Evolutionary conservation across 2,329 filamentous ascomycete genomes (phyloP).

Genomic region (Onygenales sp.): DNA sequence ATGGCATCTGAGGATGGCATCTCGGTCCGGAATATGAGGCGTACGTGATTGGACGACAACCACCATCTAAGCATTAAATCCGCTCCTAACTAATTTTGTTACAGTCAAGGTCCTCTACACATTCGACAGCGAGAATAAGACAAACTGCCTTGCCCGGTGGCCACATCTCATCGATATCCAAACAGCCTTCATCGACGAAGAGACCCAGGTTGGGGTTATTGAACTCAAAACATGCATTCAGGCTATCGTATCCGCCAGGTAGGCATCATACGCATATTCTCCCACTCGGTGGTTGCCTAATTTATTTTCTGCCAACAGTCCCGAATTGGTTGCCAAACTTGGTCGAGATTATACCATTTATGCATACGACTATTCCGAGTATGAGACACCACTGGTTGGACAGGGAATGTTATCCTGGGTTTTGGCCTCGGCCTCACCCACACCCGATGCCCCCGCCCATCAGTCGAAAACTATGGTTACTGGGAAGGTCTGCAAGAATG

Average conservation of each 20-base stretch:
- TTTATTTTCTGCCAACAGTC: constrained; percentile 43
- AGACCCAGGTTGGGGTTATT: constrained; percentile 72
- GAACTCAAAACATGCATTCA: constrained; percentile 81
- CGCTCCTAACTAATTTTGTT: constrained; percentile 1
- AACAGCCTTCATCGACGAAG: constrained; percentile 70
- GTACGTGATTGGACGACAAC: constrained; percentile 38
- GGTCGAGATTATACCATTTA: constrained; percentile 91
- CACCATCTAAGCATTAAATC: background rate
- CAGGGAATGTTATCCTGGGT: constrained; percentile 91
- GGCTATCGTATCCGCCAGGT: constrained; percentile 60
- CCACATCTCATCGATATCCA: constrained; percentile 71
- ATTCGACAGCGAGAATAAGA: constrained; percentile 80
- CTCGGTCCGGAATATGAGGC: constrained; percentile 55
- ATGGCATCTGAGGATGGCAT: constrained; percentile 43
- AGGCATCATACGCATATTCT: constrained; percentile 15
- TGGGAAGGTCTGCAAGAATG: constrained; percentile 79
- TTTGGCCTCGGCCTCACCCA: constrained; percentile 52
- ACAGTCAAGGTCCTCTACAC: constrained; percentile 95
- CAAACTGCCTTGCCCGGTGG: constrained; percentile 81
- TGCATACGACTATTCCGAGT: constrained; percentile 92
- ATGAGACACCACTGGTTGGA: constrained; percentile 83
- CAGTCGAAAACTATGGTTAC: constrained; percentile 64
- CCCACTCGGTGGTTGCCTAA: constrained; percentile 4
- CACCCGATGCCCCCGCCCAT: constrained; percentile 45
- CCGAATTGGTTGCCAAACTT: constrained; percentile 67